Evolutionary conservation across 441 rosid genomes (phyloP), one percentile per base, ranked within the genome.

Genomic region (Croton laevigatus): DNA sequence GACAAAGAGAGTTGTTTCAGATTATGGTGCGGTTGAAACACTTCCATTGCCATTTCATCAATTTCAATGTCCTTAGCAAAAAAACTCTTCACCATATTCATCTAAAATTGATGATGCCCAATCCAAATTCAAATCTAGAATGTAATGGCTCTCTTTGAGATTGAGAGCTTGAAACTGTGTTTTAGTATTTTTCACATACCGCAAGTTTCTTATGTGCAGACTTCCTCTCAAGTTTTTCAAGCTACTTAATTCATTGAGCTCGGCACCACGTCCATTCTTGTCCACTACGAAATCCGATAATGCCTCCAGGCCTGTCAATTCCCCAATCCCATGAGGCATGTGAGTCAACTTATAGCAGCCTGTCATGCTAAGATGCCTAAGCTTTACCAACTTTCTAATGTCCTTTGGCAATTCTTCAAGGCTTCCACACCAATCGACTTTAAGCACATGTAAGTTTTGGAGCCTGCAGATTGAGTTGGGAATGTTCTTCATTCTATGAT

Each of bases 291-390:
- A 77, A 9, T 17, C 20, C 3, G 72, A 17, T 13, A 78, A 58
- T 1, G 52, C 32, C 10, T 40, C 73, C 6, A 81, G 71, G 8
- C 53, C 22, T 3, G 68, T 58, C 59, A 81, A 13, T 34, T 67
- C 14, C 14, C 72, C 78, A 12, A 81, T 19, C 23, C 78, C 80
- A 0, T 32, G 6, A 5, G 80, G 80, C 78, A 75, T 59, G 14
- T 63, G 55, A 2, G 34, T 71, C 32, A 81, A 54, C 0, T 3
- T 1, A 1, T 0, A 0, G 57, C 74, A 78, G 0, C 53, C 32
- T 1, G 44, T 49, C 58, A n/a, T 13, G 11, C 44, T 11, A 8
- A 81, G 70, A 61, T 52, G 49, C 65, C 44, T 60, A 6, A 81
- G 79, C 49, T 63, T 80, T 1, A 55, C 23, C 60, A 71, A 34